phyloP scores from a whole-genome alignment of 2,329 filamentous ascomycete genomes.

The Fusarium bulbicola region DNA sequence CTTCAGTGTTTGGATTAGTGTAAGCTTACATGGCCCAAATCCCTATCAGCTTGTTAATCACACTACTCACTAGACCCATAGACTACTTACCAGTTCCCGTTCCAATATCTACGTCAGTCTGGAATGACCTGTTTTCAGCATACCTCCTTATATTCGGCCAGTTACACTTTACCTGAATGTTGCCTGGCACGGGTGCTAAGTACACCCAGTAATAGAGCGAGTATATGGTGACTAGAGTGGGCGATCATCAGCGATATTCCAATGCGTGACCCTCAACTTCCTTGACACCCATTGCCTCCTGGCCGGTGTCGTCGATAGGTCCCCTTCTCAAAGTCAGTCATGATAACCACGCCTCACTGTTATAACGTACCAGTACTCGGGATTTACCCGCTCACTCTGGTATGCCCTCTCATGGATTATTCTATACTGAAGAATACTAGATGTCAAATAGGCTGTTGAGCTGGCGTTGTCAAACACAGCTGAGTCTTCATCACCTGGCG shows the following conservation, averaged over 20 bases:
- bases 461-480: background rate
- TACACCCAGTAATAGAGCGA: background rate
- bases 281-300: constrained; percentile 14
- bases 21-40: constrained; percentile 11
- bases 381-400: background rate
- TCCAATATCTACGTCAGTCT: background rate
- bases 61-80: fast-evolving
- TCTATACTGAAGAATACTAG: background rate
- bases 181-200: background rate
- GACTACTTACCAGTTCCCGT: background rate
- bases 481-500: background rate
- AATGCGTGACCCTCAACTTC: background rate
- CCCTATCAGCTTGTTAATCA: fast-evolving
- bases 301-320: background rate
- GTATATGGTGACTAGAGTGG: background rate
- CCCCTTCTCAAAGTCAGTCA: background rate
- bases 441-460: background rate
- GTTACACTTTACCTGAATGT: background rate
- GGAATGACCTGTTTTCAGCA: too few species aligned
- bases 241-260: background rate
- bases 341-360: fast-evolving
- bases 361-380: background rate
- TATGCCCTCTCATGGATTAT: background rate
- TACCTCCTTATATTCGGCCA: too few species aligned
- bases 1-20: background rate